A percentile compares a stretch with the other conserved stretches of the same genome.
Conservation (phyloP, 257 asterid species). For the Petrea volubilis region DNA sequence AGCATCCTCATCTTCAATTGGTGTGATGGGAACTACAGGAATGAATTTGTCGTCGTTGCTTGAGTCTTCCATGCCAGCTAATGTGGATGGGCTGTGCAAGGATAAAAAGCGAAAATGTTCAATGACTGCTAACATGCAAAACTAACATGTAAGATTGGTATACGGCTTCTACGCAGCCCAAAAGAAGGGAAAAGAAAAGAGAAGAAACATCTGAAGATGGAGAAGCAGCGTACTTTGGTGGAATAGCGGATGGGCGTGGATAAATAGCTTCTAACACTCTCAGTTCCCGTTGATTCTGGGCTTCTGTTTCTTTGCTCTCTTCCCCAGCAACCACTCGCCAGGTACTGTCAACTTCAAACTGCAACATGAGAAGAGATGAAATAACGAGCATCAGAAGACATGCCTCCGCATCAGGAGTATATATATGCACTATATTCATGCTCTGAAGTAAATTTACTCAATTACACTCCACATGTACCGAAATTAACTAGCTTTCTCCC, state of each 20-base stretch:
- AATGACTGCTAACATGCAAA: not conserved
- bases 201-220: constrained; percentile 19
- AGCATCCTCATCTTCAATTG: constrained; percentile 90
- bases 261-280: constrained; percentile 90
- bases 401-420: not conserved
- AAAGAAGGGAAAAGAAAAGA: not conserved
- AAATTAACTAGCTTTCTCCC: not conserved
- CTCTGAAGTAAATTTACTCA: not conserved
- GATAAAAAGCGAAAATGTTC: constrained; percentile 10
- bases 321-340: constrained; percentile 90
- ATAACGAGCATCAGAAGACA: constrained; percentile 6
- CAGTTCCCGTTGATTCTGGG: constrained; percentile 66
- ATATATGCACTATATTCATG: not conserved
- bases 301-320: constrained; percentile 71
- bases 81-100: constrained; percentile 60
- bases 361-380: constrained; percentile 5
- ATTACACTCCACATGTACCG: not conserved
- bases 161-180: not conserved
- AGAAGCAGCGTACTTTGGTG: constrained; percentile 54
- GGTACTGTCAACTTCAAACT: constrained; percentile 52
- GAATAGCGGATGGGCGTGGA: constrained; percentile 92
- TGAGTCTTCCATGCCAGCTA: constrained; percentile 33
- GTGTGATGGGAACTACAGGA: constrained; percentile 68
- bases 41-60: constrained; percentile 33
- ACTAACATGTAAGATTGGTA: not conserved